Conservation (phyloP, 2,329 filamentous ascomycete genomes). For the Hymenotorrendiella dingleyae region DNA sequence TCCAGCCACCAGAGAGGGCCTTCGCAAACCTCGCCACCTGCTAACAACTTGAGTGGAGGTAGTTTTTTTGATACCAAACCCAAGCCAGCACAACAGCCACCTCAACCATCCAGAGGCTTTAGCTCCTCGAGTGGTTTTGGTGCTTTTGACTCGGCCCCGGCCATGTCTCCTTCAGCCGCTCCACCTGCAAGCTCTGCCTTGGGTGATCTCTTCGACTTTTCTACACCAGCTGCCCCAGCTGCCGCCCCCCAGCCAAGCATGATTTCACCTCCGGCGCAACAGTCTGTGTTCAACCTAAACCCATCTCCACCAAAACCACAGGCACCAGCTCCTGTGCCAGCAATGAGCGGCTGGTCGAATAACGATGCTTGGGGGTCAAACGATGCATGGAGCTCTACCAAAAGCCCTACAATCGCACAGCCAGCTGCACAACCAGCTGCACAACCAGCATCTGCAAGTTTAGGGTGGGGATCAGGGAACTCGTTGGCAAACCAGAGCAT, state of each 20-base stretch:
- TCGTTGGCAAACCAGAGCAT: constrained; percentile 55
- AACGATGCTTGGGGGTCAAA: constrained; percentile 64
- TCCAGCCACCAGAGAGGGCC: constrained; percentile 35
- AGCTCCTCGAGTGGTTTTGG: constrained; percentile 57
- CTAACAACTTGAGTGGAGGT: constrained; percentile 49
- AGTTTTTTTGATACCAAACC: constrained; percentile 77
- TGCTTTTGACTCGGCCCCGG: constrained; percentile 44
- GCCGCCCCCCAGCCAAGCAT: constrained; percentile 33
- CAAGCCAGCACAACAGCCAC: constrained; percentile 35
- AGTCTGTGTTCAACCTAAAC: constrained; percentile 77
- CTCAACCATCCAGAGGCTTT: constrained; percentile 44
- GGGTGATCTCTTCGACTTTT: constrained; percentile 78
- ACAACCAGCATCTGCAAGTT: constrained; percentile 47
- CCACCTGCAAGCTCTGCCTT: constrained; percentile 47
- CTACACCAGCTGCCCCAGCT: constrained; percentile 41
- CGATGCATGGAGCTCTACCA: constrained; percentile 71
- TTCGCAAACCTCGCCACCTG: constrained; percentile 42
- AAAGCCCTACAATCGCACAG: constrained; percentile 41
- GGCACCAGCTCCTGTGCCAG: constrained; percentile 35
- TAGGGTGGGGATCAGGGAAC: constrained; percentile 49
- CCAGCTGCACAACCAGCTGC: constrained; percentile 35
- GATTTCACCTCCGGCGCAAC: constrained; percentile 34
- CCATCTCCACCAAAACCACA: constrained; percentile 40
- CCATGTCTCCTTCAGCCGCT: constrained; percentile 36
- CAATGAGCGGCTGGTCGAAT: constrained; percentile 35